Percentiles rank a stretch among this genome's conserved stretches.
These are phyloP conservation scores for Prunus mira DNA, from an alignment of 306 rosid genomes.

Conservation along the genomic window DNA sequence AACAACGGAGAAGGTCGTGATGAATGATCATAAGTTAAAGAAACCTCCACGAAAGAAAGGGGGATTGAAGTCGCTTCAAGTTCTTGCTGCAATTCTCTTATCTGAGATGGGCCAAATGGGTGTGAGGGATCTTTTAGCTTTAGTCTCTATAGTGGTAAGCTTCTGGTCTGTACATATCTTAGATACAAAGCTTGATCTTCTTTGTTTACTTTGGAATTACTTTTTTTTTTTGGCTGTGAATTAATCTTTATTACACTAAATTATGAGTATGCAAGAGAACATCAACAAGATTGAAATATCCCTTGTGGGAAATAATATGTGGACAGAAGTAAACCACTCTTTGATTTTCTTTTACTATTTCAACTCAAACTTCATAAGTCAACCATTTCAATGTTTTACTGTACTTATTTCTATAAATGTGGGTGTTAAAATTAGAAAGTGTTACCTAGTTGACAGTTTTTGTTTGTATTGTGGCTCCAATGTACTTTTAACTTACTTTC, in stretches of 20 bases:
- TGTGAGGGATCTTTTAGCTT: constrained; percentile 61
- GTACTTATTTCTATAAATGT: background rate
- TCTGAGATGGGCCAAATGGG: constrained; percentile 75
- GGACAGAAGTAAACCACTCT: background rate
- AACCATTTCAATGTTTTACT: background rate
- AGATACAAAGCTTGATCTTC: background rate
- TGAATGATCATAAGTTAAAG: constrained; percentile 29
- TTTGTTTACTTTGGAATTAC: background rate
- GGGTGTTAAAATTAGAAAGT: background rate
- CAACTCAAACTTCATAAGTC: background rate
- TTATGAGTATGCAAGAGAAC: background rate
- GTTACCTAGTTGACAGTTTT: background rate
- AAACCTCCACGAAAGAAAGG: constrained; percentile 47
- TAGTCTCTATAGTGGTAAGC: constrained; percentile 72
- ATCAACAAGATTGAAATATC: background rate
- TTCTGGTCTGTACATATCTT: constrained; percentile 13
- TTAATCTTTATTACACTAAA: background rate
- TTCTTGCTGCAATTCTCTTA: constrained; percentile 71
- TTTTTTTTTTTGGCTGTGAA: background rate
- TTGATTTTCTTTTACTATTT: background rate
- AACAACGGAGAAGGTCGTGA: constrained; percentile 24
- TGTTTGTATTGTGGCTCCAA: background rate
- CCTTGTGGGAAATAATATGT: background rate
- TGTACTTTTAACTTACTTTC: background rate
- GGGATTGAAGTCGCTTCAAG: constrained; percentile 68